A percentile compares a stretch with the other conserved stretches of the same genome.
phyloP scores from a whole-genome alignment of 768 basidiomycete genomes.

The Russula griseocarnosa region DNA sequence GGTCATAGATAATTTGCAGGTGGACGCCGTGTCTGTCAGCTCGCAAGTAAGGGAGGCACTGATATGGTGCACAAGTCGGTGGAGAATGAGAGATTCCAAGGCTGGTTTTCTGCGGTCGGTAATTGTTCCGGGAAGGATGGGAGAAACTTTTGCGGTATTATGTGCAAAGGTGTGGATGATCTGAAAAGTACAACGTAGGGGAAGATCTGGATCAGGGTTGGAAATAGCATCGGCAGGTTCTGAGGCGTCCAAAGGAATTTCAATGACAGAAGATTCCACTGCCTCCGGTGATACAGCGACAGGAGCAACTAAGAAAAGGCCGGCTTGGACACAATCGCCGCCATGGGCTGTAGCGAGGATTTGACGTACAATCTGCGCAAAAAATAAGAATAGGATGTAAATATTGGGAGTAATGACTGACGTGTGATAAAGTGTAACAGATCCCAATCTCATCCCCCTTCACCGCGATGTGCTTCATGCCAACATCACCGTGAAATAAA shows the following conservation, averaged over 20 bases:
- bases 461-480: constrained; percentile 82
- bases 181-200: constrained; percentile 55
- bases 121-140: neutral
- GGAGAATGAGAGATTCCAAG: constrained; percentile 53
- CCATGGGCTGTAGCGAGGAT: constrained; percentile 60
- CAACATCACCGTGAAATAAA: constrained; percentile 84
- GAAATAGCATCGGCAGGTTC: constrained; percentile 20
- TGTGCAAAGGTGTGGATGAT: constrained; percentile 48
- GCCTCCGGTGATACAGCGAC: constrained; percentile 14
- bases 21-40: constrained; percentile 43
- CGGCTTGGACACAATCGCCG: constrained; percentile 84
- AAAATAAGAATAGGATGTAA: constrained; percentile 27
- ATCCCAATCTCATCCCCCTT: constrained; percentile 82
- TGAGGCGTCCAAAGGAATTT: constrained; percentile 24
- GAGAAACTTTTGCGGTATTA: constrained; percentile 7
- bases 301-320: constrained; percentile 54
- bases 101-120: constrained; percentile 37
- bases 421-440: constrained; percentile 77
- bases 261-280: constrained; percentile 9
- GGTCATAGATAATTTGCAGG: constrained; percentile 62
- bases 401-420: constrained; percentile 42
- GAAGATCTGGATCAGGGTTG: constrained; percentile 34
- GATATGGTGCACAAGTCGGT: constrained; percentile 56
- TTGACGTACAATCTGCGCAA: constrained; percentile 73
- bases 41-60: constrained; percentile 43